Conservation (phyloP, 1,139 yeast species). For the Yamadazyma atmosphaerica region DNA sequence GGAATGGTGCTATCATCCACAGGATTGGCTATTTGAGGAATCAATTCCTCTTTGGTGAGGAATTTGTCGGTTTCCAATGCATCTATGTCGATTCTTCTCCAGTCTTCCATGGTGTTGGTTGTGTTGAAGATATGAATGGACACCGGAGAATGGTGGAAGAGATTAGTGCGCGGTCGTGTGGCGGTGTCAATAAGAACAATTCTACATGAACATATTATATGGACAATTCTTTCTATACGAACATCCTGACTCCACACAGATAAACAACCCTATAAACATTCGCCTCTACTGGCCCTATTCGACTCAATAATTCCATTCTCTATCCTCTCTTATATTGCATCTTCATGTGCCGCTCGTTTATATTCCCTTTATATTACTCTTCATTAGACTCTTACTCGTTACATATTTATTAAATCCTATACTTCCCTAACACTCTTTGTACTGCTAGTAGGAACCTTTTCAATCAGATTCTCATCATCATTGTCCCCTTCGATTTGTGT, state of each 20-base stretch:
- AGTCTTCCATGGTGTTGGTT: constrained; percentile 36
- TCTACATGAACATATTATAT: too few species aligned
- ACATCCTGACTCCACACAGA: too few species aligned
- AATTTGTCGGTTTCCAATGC: constrained; percentile 82
- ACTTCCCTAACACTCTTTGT: constrained; percentile 3
- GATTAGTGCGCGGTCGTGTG: neutral
- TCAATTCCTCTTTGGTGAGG: constrained; percentile 61
- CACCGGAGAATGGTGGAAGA: constrained; percentile 5
- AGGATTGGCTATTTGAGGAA: constrained; percentile 53
- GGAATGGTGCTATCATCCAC: constrained; percentile 53
- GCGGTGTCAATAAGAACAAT: too few species aligned
- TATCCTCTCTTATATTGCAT: too few species aligned
- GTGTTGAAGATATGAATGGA: constrained; percentile 3
- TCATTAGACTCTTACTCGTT: too few species aligned
- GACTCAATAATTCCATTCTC: too few species aligned
- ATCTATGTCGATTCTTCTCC: constrained; percentile 91
- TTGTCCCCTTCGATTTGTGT: constrained; percentile 7
- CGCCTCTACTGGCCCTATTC: too few species aligned
- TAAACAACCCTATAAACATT: too few species aligned
- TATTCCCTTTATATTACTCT: too few species aligned
- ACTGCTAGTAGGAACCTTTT: constrained; percentile 8
- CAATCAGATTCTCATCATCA: constrained; percentile 9
- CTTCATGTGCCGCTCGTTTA: too few species aligned
- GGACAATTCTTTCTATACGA: too few species aligned
- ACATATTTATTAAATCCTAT: too few species aligned